phyloP scores from a whole-genome alignment of 257 asterid species.

The Anisodus acutangulus region DNA sequence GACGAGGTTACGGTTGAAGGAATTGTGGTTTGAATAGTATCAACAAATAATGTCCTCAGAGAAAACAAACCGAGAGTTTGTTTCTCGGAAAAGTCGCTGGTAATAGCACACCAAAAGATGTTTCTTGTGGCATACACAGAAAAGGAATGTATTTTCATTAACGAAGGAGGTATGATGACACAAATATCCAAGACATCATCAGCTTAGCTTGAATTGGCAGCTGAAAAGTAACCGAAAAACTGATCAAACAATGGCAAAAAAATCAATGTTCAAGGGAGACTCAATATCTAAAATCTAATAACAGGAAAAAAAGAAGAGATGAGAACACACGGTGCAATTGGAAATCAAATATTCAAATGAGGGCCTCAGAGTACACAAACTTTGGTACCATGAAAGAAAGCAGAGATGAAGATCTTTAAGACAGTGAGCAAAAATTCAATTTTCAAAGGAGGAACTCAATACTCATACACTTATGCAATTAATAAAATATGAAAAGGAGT shows the following conservation, averaged over 20 bases:
- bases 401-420: not conserved
- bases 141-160: not conserved
- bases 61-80: not conserved
- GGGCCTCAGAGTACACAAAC: not conserved
- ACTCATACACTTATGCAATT: not conserved
- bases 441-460: not conserved
- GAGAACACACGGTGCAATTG: not conserved
- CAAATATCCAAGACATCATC: not conserved
- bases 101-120: not conserved
- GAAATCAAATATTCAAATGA: not conserved
- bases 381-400: not conserved
- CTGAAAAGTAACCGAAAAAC: not conserved
- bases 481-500: slow-evolving; percentile 1
- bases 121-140: not conserved
- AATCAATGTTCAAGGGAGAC: not conserved
- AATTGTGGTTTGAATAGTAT: not conserved
- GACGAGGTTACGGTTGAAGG: not conserved
- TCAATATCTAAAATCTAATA: not conserved
- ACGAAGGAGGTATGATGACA: not conserved
- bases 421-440: not conserved
- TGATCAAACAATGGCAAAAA: not conserved
- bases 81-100: not conserved
- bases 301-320: not conserved
- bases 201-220: not conserved
- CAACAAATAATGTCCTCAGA: not conserved